Conservation (phyloP, 805 yeast species). For the Kuraishia piskuri region DNA sequence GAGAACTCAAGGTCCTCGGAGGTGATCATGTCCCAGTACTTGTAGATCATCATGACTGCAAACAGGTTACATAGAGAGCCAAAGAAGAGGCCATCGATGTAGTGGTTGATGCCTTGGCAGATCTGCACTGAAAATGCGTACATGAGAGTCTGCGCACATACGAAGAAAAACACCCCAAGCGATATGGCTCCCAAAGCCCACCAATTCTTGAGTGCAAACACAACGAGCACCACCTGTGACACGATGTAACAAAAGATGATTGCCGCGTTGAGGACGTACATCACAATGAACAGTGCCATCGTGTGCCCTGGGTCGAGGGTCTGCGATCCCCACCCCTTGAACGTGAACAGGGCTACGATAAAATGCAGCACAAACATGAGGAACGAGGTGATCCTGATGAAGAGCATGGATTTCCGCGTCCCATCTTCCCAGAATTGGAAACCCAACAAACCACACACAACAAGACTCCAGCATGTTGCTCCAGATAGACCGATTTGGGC, state of each 20-base stretch:
- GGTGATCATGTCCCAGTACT: conserved; percentile 94
- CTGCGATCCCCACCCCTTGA: conserved; percentile 48
- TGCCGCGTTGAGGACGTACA: conserved; percentile 65
- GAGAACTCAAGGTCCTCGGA: conserved; percentile 88
- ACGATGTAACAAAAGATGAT: conserved; percentile 53
- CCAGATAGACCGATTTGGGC: conserved; percentile 70
- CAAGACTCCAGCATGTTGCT: conserved; percentile 59
- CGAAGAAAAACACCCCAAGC: conserved; percentile 65
- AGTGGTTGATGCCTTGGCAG: conserved; percentile 71
- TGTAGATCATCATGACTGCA: conserved; percentile 89
- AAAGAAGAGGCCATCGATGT: conserved; percentile 84
- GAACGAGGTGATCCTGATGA: conserved; percentile 41
- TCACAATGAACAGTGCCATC: conserved; percentile 58
- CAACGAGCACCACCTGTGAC: conserved; percentile 61
- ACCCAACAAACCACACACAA: conserved; percentile 71
- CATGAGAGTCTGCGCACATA: conserved; percentile 68
- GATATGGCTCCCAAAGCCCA: conserved; percentile 90
- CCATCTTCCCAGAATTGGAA: conserved; percentile 97
- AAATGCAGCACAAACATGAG: conserved; percentile 59
- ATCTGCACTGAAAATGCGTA: conserved; percentile 61
- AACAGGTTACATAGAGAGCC: conserved; percentile 75
- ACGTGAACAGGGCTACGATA: conserved; percentile 62
- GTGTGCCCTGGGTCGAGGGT: conserved; percentile 43
- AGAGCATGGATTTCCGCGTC: conserved; percentile 52
- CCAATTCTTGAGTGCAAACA: conserved; percentile 58